Conservation (phyloP, 2,329 filamentous ascomycete species). For the Trichoderma sp. region DNA sequence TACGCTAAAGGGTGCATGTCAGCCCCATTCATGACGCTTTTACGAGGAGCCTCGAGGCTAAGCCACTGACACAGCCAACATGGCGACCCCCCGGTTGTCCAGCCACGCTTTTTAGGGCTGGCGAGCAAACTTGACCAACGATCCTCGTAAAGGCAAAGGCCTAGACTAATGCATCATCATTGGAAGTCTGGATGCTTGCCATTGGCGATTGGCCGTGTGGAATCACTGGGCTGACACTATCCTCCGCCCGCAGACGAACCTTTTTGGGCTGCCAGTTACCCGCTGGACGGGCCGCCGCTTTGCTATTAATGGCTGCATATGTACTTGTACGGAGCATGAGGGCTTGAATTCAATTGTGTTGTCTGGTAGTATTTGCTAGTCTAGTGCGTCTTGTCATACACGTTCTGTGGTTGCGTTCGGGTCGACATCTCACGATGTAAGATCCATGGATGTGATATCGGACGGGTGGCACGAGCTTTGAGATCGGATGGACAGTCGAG, state of each 20-base stretch:
- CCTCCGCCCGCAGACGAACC: background rate
- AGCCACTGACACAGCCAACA: constrained; percentile 17
- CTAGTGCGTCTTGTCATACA: background rate
- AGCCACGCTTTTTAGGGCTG: constrained; percentile 1
- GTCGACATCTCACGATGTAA: background rate
- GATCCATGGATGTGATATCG: background rate
- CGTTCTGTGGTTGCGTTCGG: background rate
- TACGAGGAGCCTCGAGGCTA: constrained; percentile 8
- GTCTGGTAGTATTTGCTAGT: background rate
- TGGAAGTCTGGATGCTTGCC: background rate
- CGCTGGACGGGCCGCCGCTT: constrained; percentile 13
- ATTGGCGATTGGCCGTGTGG: background rate
- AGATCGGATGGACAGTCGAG: background rate
- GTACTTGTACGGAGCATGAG: background rate
- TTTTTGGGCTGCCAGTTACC: constrained; percentile 10
- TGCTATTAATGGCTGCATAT: constrained; percentile 13
- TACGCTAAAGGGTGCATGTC: constrained; percentile 7
- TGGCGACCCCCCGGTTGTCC: background rate
- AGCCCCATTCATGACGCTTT: constrained; percentile 16
- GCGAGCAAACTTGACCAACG: background rate
- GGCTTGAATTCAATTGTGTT: background rate
- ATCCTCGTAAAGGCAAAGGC: background rate
- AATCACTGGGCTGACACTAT: constrained; percentile 6
- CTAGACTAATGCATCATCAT: background rate
- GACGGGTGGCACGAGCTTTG: background rate